phyloP scores from a whole-genome alignment of 371 early-diverging fungal species.

The Dichotomocladium elegans region DNA sequence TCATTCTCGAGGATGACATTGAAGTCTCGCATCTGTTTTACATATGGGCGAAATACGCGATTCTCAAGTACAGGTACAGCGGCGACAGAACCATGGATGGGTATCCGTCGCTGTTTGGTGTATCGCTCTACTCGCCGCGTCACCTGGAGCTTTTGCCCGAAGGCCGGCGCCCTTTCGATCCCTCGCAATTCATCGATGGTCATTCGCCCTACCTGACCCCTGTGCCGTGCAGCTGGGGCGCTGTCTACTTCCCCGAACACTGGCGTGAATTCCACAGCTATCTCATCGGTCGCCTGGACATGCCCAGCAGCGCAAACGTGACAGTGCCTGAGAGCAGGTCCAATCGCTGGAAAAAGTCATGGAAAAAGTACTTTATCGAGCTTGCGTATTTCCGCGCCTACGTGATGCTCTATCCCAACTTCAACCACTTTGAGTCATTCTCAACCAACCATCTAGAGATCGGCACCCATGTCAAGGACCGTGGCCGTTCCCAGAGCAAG shows the following conservation, averaged over 20 bases:
- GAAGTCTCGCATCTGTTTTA: slow-evolving; percentile 61
- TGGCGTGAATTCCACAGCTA: slow-evolving; percentile 71
- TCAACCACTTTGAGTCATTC: slow-evolving; percentile 57
- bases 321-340: slow-evolving; percentile 58
- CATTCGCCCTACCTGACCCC: slow-evolving; percentile 52
- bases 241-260: slow-evolving; percentile 68
- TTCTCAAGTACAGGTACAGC: slow-evolving; percentile 55
- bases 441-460: slow-evolving; percentile 69
- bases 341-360: slow-evolving; percentile 61
- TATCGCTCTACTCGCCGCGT: slow-evolving; percentile 62
- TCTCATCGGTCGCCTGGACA: slow-evolving; percentile 44
- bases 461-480: slow-evolving; percentile 57
- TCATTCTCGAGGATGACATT: slow-evolving; percentile 61
- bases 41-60: slow-evolving; percentile 54
- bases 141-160: slow-evolving; percentile 49
- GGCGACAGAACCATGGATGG: slow-evolving; percentile 4
- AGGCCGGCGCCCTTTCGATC: slow-evolving; percentile 50
- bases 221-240: slow-evolving; percentile 71
- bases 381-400: slow-evolving; percentile 61
- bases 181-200: slow-evolving; percentile 28
- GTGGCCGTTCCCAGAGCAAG: slow-evolving; percentile 17
- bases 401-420: slow-evolving; percentile 69
- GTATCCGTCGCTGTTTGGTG: slow-evolving; percentile 49
- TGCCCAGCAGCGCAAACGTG: slow-evolving; percentile 37
- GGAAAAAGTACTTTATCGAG: slow-evolving; percentile 69